phyloP scores from a whole-genome alignment of 768 basidiomycete genomes.

The Ramaria sp. region DNA sequence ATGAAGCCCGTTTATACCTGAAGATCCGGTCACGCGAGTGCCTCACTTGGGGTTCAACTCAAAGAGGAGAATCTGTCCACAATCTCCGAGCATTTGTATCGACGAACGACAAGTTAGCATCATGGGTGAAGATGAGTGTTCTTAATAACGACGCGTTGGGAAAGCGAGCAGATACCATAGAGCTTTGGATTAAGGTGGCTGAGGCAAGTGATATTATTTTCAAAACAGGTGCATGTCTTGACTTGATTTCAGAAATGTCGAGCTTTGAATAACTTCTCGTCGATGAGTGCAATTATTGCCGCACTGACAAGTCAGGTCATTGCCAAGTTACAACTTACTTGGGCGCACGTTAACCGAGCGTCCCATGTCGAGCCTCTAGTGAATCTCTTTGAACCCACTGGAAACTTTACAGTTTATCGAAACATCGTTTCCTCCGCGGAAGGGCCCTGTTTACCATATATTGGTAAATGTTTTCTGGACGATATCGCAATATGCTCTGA shows the following conservation, averaged over 20 bases:
- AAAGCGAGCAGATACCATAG: conserved; percentile 47
- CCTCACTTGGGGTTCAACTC: conserved; percentile 42
- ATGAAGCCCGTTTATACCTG: conserved; percentile 58
- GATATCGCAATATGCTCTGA: background rate
- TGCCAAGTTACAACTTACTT: conserved; percentile 46
- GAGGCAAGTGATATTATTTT: conserved; percentile 38
- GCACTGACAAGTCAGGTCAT: conserved; percentile 52
- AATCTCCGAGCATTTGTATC: conserved; percentile 32
- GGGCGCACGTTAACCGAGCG: conserved; percentile 50
- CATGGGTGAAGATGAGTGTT: conserved; percentile 60
- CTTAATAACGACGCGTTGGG: conserved; percentile 38
- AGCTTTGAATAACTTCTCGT: conserved; percentile 50
- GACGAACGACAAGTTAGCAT: conserved; percentile 48
- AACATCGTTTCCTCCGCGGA: conserved; percentile 28
- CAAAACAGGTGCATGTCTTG: conserved; percentile 4
- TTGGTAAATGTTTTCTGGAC: conserved; percentile 21
- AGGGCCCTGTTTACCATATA: conserved; percentile 58
- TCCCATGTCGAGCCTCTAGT: conserved; percentile 39
- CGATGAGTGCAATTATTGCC: conserved; percentile 55
- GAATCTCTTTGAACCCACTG: conserved; percentile 47
- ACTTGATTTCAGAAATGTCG: conserved; percentile 46
- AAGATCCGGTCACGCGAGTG: conserved; percentile 68
- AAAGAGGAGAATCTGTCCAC: conserved; percentile 24
- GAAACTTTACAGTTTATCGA: conserved; percentile 48
- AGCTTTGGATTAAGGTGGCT: conserved; percentile 70